These are phyloP conservation scores for Acorus gramineus DNA, from an alignment of 106 monocot genomes.

Conservation along the genomic window DNA sequence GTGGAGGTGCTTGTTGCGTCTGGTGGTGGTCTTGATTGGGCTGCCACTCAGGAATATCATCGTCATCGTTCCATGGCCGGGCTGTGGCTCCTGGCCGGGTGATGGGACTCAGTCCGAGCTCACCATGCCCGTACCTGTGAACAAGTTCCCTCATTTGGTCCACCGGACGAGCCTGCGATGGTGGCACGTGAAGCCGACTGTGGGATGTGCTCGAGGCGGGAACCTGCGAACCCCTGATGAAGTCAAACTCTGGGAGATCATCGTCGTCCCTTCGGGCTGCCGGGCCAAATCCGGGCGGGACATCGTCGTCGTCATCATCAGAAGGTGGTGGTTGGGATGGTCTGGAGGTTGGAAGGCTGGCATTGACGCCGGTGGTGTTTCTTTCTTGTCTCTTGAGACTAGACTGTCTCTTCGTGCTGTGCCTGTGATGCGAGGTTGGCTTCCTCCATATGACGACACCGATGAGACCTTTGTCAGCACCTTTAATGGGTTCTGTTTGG, in stretches of 20 bases:
- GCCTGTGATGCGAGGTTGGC: conserved; percentile 42
- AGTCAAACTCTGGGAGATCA: conserved; percentile 90
- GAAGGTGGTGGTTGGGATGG: background rate
- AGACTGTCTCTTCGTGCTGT: conserved; percentile 32
- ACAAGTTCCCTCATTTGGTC: conserved; percentile 67
- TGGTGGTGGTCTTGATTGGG: conserved; percentile 26
- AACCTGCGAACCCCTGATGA: conserved; percentile 11
- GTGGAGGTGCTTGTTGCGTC: conserved; percentile 2
- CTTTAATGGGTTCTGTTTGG: conserved; percentile 16
- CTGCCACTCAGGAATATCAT: conserved; percentile 70
- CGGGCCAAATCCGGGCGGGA: conserved; percentile 88
- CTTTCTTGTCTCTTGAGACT: conserved; percentile 31
- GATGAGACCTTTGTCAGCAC: conserved; percentile 23
- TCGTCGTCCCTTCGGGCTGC: conserved; percentile 39
- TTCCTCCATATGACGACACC: conserved; percentile 78
- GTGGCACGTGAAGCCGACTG: too few relatives aligned
- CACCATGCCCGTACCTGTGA: conserved; percentile 55
- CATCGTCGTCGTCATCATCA: conserved; percentile 41
- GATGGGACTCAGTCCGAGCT: background rate
- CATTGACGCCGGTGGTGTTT: conserved; percentile 1
- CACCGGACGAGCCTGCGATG: conserved; percentile 12
- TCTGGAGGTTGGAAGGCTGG: conserved; percentile 1
- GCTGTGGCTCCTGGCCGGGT: background rate
- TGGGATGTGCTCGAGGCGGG: too few relatives aligned
- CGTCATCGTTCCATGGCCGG: conserved; percentile 37